Evolutionary conservation across 2,329 filamentous ascomycete species (phyloP).

Genomic region (Colletotrichum tabaci): DNA sequence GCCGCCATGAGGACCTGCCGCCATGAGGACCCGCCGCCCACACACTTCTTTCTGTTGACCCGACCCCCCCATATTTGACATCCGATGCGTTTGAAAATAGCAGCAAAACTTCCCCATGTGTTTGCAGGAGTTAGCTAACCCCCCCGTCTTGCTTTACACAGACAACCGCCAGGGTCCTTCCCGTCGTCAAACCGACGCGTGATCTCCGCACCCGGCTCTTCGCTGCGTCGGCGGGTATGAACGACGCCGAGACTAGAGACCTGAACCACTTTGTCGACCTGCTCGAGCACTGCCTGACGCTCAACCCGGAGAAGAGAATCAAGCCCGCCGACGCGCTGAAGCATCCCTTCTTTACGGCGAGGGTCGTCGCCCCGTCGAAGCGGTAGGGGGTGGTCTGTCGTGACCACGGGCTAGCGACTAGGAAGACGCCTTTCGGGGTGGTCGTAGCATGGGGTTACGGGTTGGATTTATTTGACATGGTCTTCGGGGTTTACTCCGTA

Average conservation of each 20-base stretch:
- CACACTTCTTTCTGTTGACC: neutral
- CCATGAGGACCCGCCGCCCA: neutral
- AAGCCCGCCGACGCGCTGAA: constrained; percentile 88
- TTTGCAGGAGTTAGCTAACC: constrained; percentile 33
- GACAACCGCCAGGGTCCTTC: constrained; percentile 77
- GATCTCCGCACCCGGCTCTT: constrained; percentile 87
- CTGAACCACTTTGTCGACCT: constrained; percentile 88
- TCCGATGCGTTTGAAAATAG: constrained; percentile 22
- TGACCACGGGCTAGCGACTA: neutral
- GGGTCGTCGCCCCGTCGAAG: constrained; percentile 48
- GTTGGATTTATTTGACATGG: neutral
- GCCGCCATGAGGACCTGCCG: neutral
- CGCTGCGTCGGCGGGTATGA: constrained; percentile 81
- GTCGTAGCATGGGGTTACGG: neutral
- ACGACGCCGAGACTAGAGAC: constrained; percentile 81
- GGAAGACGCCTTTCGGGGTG: neutral
- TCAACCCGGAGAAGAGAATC: constrained; percentile 94
- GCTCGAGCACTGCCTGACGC: constrained; percentile 86
- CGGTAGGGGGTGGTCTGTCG: constrained; percentile 40
- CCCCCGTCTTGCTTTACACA: constrained; percentile 51
- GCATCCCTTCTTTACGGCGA: constrained; percentile 85
- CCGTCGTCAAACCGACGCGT: constrained; percentile 81
- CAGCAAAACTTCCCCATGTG: neutral
- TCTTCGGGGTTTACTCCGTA: neutral
- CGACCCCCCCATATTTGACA: neutral